Evolutionary conservation across 202 grass and related monocot species (phyloP).

Genomic region (Zoysia matrella): DNA sequence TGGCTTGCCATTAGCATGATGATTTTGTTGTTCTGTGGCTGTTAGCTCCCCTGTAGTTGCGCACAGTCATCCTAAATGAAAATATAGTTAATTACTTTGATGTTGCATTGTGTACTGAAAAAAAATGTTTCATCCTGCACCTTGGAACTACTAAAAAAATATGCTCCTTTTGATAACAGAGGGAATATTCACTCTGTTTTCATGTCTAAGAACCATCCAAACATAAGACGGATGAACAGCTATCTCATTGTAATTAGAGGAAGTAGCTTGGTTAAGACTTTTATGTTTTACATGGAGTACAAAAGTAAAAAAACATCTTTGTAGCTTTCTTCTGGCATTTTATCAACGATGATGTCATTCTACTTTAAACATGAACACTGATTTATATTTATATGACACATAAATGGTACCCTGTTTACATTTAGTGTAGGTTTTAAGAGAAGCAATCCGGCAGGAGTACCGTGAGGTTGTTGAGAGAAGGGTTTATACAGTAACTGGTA

Average conservation of each 20-base stretch:
- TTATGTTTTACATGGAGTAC: constrained; percentile 2
- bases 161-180: constrained; percentile 32
- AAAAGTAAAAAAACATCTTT: neutral
- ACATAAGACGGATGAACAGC: neutral
- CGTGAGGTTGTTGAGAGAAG: constrained; percentile 93
- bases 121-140: neutral
- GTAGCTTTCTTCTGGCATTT: too few species aligned
- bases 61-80: neutral
- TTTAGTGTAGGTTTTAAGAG: constrained; percentile 78
- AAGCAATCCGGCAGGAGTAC: constrained; percentile 87
- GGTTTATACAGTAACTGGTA: constrained; percentile 93
- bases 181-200: neutral
- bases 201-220: constrained; percentile 8
- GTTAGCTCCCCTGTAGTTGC: neutral
- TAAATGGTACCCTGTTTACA: constrained; percentile 35
- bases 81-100: constrained; percentile 6
- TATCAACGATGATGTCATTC: neutral
- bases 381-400: neutral
- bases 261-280: constrained; percentile 1
- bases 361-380: neutral
- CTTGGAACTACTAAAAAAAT: constrained; percentile 13
- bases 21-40: constrained; percentile 26
- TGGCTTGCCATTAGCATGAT: constrained; percentile 24
- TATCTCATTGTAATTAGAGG: neutral
- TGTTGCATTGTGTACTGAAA: neutral